phyloP scores from a whole-genome alignment of 2,329 filamentous ascomycete species.

The Ceratocystis variospora region DNA sequence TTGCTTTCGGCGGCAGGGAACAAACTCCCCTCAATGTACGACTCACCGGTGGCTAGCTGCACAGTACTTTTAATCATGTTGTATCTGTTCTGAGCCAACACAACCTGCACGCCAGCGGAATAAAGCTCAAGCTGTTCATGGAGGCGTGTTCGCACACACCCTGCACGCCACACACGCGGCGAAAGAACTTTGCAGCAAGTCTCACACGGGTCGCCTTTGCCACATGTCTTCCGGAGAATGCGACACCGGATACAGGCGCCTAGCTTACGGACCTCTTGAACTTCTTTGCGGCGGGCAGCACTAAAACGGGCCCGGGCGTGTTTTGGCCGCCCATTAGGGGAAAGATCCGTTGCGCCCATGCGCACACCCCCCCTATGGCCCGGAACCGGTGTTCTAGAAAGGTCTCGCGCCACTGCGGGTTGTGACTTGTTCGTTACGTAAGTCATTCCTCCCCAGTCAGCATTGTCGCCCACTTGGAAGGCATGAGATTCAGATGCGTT shows the following conservation, averaged over 20 bases:
- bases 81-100: constrained; percentile 46
- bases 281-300: constrained; percentile 45
- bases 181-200: constrained; percentile 50
- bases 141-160: constrained; percentile 48
- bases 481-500: constrained; percentile 22
- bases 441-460: constrained; percentile 39
- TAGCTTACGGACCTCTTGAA: constrained; percentile 50
- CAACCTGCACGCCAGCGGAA: constrained; percentile 49
- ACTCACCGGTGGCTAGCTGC: constrained; percentile 35
- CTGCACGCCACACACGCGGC: constrained; percentile 50
- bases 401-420: constrained; percentile 9
- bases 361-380: constrained; percentile 37
- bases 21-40: constrained; percentile 44
- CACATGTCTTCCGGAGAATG: constrained; percentile 53
- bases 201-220: constrained; percentile 48
- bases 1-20: constrained; percentile 37
- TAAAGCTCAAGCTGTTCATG: constrained; percentile 50
- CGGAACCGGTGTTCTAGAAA: constrained; percentile 24
- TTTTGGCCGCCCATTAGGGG: constrained; percentile 35
- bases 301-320: constrained; percentile 46
- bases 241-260: constrained; percentile 53
- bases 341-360: constrained; percentile 35
- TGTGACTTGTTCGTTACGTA: constrained; percentile 30
- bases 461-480: constrained; percentile 22
- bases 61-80: constrained; percentile 40